phyloP scores from a whole-genome alignment of 1,284 basidiomycete species.

The Naganishia sp. region DNA sequence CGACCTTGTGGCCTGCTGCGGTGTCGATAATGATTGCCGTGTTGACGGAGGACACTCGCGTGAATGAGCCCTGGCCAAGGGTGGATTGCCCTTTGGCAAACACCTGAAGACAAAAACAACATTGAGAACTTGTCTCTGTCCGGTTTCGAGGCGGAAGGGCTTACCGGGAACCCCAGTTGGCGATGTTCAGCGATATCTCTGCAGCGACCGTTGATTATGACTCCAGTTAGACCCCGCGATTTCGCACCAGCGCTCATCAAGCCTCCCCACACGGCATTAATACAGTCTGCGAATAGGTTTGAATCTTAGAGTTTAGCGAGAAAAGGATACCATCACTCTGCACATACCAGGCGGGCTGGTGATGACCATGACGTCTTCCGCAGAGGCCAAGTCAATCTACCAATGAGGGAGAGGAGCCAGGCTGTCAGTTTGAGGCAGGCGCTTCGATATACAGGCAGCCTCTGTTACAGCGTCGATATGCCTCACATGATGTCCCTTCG shows the following conservation, averaged over 20 bases:
- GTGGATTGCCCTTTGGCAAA: slow-evolving; percentile 43
- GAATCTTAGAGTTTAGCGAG: slow-evolving; percentile 28
- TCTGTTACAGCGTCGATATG: too few species aligned
- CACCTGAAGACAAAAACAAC: slow-evolving; percentile 35
- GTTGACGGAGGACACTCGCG: slow-evolving; percentile 76
- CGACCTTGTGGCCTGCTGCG: slow-evolving; percentile 56
- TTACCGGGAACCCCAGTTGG: slow-evolving; percentile 48
- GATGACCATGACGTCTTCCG: slow-evolving; percentile 72
- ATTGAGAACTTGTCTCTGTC: neutral
- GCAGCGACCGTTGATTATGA: slow-evolving; percentile 56
- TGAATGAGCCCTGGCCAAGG: slow-evolving; percentile 84
- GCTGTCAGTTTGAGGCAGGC: neutral
- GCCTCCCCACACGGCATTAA: slow-evolving; percentile 52
- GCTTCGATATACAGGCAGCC: neutral
- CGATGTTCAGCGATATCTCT: slow-evolving; percentile 56
- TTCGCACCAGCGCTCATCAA: slow-evolving; percentile 56
- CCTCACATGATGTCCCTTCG: slow-evolving; percentile 68
- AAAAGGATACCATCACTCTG: neutral
- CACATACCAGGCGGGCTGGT: slow-evolving; percentile 69
- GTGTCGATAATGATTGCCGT: slow-evolving; percentile 66
- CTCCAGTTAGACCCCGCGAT: slow-evolving; percentile 50
- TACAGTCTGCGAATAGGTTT: slow-evolving; percentile 38
- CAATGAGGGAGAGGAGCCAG: neutral
- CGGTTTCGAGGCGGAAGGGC: neutral
- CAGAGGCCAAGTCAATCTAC: slow-evolving; percentile 68